These are phyloP conservation scores for Diplosphaera chodatii DNA, from an alignment of 139 green algal genomes.

Conservation along the genomic window DNA sequence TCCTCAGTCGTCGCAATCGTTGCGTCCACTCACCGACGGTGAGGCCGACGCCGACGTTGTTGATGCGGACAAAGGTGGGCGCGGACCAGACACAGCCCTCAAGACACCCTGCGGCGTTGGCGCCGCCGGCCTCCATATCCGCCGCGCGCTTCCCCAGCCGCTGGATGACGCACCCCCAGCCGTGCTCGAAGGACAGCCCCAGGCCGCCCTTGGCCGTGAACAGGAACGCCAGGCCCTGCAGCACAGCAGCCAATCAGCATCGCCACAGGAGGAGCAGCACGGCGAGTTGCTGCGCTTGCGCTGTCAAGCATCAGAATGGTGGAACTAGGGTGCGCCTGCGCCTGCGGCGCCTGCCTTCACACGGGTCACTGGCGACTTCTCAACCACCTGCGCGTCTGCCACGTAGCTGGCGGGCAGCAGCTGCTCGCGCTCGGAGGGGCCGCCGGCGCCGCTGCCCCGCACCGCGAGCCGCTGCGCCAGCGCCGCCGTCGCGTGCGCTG, in stretches of 20 bases:
- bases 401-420: background rate
- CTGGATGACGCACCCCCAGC: background rate
- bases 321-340: too few species aligned
- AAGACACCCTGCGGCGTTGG: too few species aligned
- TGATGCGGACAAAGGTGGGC: background rate
- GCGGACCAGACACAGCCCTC: background rate
- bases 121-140: background rate
- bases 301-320: too few species aligned
- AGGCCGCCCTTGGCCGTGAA: background rate
- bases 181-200: background rate
- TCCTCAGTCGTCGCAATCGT: too few species aligned
- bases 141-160: background rate
- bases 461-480: background rate
- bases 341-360: too few species aligned
- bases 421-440: background rate
- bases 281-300: too few species aligned
- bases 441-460: too few species aligned
- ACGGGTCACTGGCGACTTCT: too few species aligned
- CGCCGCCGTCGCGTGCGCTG: background rate
- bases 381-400: background rate
- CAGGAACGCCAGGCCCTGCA: background rate
- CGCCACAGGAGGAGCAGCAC: too few species aligned
- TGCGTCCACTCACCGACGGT: background rate
- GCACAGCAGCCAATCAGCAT: background rate
- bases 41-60: background rate